Base-by-base conservation (phyloP, 2,329 filamentous ascomycete genomes). In the Fusarium verticillioides region DNA sequence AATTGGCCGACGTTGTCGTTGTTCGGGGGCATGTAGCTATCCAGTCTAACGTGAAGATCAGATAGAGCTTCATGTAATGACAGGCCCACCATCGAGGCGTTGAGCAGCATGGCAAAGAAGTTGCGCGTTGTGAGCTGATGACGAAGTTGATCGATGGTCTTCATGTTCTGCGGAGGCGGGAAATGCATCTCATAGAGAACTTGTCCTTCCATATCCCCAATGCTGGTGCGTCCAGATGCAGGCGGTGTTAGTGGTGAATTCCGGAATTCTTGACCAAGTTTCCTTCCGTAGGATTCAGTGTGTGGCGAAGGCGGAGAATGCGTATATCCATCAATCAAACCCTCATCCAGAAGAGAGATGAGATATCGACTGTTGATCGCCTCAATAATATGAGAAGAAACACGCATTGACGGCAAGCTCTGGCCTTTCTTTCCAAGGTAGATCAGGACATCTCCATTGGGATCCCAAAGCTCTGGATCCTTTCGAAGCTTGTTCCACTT, bases 81-180 rank as follows among this genome's bases (percentile, higher is more conserved):
- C 3, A 89, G 77, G 0, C 92, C 92, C 5, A 93, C 91, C 0
- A 93, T 84, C 0, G 91, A 91, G 28, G 89, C 88, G 58, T 89
- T 86, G 75, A 89, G 91, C 4, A 93, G 80, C 39, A 93, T 81
- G 0, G 91, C 91, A 74, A 94, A 90, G 49, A 93, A 87, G 75
- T 93, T 94, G 26, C 92, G 87, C 2, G 91, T 91, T 0, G 91
- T 91, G 52, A 93, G 85, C 72, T 91, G 89, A 70, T 92, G 85
- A 2, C 89, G 84, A 4, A 87, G 84, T 60, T 86, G 86, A 46
- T 86, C 87, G 23, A 80, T 80, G 76, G 81, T 86, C 74, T 77
- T 85, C 43, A 87, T 75, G 42, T 87, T 84, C 4, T 84, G 72
- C 0, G 90, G 90, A 1, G 89, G 85, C 0, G 90, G 86, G 67